These are phyloP conservation scores for Pseudogymnoascus sp. DNA, from an alignment of 2,329 filamentous ascomycete species.

Conservation along the genomic window DNA sequence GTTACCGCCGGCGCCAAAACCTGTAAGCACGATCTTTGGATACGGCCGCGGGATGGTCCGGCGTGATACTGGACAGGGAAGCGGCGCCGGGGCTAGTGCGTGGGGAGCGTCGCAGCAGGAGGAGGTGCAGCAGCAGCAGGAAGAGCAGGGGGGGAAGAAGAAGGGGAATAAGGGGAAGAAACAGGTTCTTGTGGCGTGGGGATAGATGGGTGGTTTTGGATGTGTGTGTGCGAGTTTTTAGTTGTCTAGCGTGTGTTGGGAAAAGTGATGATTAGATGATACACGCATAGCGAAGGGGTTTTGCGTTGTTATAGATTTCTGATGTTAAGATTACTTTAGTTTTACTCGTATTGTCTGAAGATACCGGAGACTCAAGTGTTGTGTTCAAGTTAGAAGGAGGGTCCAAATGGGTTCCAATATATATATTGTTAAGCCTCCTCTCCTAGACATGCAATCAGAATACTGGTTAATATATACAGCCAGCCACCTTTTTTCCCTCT, in stretches of 20 bases:
- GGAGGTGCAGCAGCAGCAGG: conserved; percentile 19
- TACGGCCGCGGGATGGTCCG: conserved; percentile 51
- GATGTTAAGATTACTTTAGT: not conserved
- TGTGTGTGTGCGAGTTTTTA: not conserved
- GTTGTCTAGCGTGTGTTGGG: not conserved
- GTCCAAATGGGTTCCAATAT: not conserved
- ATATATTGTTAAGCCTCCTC: not conserved
- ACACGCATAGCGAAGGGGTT: not conserved
- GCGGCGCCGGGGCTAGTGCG: conserved; percentile 17
- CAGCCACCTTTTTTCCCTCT: not conserved
- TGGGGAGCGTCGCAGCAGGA: conserved; percentile 24
- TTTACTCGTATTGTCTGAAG: not conserved
- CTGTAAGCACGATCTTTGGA: conserved; percentile 54
- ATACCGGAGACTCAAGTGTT: not conserved
- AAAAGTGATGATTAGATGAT: conserved; percentile 4
- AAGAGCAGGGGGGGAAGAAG: conserved; percentile 38
- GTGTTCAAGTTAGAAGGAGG: not conserved
- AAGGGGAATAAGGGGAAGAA: conserved; percentile 55
- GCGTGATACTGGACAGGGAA: conserved; percentile 45
- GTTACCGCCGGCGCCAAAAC: conserved; percentile 69
- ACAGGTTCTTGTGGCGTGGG: conserved; percentile 55
- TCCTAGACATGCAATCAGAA: not conserved
- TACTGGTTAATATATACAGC: not conserved
- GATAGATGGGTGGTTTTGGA: conserved; percentile 29
- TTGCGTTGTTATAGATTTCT: conserved; percentile 3